Evolutionary conservation across 495 filamentous ascomycete genomes (phyloP).

Genomic region (Penicillium nucicola): DNA sequence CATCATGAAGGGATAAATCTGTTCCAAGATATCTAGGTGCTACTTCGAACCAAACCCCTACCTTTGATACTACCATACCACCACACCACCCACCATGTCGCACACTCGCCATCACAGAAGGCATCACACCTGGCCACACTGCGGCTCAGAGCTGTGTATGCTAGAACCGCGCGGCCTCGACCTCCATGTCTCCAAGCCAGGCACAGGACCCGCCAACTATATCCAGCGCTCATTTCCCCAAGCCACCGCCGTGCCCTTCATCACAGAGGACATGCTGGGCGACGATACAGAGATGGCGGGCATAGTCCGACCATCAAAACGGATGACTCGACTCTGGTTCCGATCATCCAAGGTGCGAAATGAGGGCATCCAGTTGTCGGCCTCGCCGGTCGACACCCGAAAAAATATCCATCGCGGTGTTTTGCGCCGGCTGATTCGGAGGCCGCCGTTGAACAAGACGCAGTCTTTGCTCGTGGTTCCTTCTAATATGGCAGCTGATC

Average conservation of each 20-base stretch:
- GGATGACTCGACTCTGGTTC: conserved; percentile 24
- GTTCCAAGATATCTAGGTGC: neutral
- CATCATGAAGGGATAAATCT: conserved; percentile 11
- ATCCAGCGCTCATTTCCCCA: conserved; percentile 14
- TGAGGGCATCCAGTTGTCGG: conserved; percentile 10
- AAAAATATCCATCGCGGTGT: conserved; percentile 18
- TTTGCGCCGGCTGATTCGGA: conserved; percentile 31
- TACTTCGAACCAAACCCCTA: no score
- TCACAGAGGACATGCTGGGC: conserved; percentile 18
- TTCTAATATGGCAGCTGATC: conserved; percentile 18
- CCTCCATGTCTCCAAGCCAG: conserved; percentile 7
- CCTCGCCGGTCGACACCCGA: conserved; percentile 11
- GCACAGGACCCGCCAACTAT: neutral
- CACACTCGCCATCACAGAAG: conserved; percentile 29
- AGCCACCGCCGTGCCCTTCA: conserved; percentile 17
- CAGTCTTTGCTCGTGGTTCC: conserved; percentile 35
- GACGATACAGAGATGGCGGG: conserved; percentile 34
- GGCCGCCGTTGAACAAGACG: conserved; percentile 36
- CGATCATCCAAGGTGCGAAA: conserved; percentile 3
- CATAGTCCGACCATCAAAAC: conserved; percentile 23
- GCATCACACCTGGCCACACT: conserved; percentile 42
- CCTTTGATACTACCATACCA: neutral
- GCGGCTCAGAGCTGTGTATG: conserved; percentile 27
- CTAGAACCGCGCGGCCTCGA: conserved; percentile 13
- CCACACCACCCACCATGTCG: conserved; percentile 20